These are phyloP conservation scores for Uncinocarpus reesii DNA, from an alignment of 2,329 filamentous ascomycete genomes.

Conservation along the genomic window DNA sequence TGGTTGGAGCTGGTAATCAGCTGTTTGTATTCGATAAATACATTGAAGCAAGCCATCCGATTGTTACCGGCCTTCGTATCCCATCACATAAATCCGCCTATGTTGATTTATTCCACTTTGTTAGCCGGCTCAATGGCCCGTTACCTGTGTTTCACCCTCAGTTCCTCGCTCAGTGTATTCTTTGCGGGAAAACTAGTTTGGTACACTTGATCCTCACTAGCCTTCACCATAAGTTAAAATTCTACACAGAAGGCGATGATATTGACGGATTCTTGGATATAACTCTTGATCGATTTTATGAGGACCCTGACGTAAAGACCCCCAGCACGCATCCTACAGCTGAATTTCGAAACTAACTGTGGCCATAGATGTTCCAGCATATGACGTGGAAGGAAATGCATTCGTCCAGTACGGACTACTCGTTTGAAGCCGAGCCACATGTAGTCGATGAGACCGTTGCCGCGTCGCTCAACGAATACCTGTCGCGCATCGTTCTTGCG, in stretches of 20 bases:
- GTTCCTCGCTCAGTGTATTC: slow-evolving; percentile 74
- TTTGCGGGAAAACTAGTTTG: slow-evolving; percentile 62
- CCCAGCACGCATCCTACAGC: not conserved
- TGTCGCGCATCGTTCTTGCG: slow-evolving; percentile 64
- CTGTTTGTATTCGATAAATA: slow-evolving; percentile 72
- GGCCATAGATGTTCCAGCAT: slow-evolving; percentile 28
- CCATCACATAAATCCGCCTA: slow-evolving; percentile 40
- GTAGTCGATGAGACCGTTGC: slow-evolving; percentile 63
- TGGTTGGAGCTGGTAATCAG: slow-evolving; percentile 84
- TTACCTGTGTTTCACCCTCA: slow-evolving; percentile 88
- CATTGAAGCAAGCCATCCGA: slow-evolving; percentile 53
- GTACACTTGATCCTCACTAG: slow-evolving; percentile 64
- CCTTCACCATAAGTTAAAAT: slow-evolving; percentile 68
- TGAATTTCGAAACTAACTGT: not conserved
- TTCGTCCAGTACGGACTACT: slow-evolving; percentile 44
- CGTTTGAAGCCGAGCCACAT: slow-evolving; percentile 47
- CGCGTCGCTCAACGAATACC: slow-evolving; percentile 58
- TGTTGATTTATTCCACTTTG: slow-evolving; percentile 68
- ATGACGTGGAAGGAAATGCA: slow-evolving; percentile 40
- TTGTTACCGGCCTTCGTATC: slow-evolving; percentile 47
- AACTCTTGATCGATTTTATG: slow-evolving; percentile 40
- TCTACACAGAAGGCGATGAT: slow-evolving; percentile 67
- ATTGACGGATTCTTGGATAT: slow-evolving; percentile 68
- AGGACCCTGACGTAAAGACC: slow-evolving; percentile 35
- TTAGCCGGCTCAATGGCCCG: slow-evolving; percentile 74